Conservation (phyloP, 495 filamentous ascomycete genomes). For the Acidomyces sp. region DNA sequence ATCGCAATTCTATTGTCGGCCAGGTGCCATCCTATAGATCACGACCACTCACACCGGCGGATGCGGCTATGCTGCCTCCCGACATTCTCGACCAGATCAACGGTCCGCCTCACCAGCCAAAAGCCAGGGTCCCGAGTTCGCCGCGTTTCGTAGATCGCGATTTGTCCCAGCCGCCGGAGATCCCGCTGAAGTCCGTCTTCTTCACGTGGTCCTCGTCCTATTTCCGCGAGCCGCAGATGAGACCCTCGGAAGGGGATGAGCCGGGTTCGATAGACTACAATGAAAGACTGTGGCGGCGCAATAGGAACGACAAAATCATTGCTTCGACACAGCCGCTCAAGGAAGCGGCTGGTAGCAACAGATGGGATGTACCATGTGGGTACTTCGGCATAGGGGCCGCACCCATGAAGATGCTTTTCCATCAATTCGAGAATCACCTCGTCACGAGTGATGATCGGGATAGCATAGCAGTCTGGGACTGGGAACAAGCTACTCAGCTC, state of each 20-base stretch:
- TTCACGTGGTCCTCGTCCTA: slow-evolving; percentile 95
- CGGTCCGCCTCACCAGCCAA: slow-evolving; percentile 57
- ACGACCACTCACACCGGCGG: slow-evolving; percentile 13
- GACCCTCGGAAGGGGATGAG: slow-evolving; percentile 85
- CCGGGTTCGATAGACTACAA: slow-evolving; percentile 97
- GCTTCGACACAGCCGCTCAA: slow-evolving; percentile 87
- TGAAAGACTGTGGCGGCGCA: slow-evolving; percentile 78
- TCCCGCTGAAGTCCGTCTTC: slow-evolving; percentile 74
- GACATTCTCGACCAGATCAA: slow-evolving; percentile 63
- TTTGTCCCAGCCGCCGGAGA: slow-evolving; percentile 38
- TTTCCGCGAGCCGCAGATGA: slow-evolving; percentile 98
- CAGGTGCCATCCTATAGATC: slow-evolving; percentile 9
- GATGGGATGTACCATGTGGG: slow-evolving; percentile 65
- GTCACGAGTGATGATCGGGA: slow-evolving; percentile 89
- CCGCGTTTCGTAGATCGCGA: slow-evolving; percentile 54
- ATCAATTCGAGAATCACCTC: slow-evolving; percentile 94
- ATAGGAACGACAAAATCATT: slow-evolving; percentile 85
- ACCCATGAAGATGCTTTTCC: slow-evolving; percentile 83
- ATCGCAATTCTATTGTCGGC: slow-evolving; percentile 33
- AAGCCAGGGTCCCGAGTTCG: slow-evolving; percentile 61
- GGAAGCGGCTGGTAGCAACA: slow-evolving; percentile 63
- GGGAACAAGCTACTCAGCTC: slow-evolving; percentile 57
- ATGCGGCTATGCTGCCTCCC: slow-evolving; percentile 47
- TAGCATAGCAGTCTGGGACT: slow-evolving; percentile 87
- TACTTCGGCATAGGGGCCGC: slow-evolving; percentile 79